These are phyloP conservation scores for Coprinopsis sp. DNA, from an alignment of 768 basidiomycete species.

Conservation along the genomic window DNA sequence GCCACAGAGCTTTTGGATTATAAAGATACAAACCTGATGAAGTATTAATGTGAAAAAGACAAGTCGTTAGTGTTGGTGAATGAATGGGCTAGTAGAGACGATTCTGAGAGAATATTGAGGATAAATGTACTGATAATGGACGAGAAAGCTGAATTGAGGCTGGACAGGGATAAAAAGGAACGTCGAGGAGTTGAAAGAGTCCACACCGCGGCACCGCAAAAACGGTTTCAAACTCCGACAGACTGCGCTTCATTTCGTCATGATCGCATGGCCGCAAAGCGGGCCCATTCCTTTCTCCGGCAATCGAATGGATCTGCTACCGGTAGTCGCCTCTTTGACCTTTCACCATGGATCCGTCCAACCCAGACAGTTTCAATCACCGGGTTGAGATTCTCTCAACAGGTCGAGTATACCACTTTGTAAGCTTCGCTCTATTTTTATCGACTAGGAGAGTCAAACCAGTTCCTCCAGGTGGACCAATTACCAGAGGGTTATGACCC, in stretches of 20 bases:
- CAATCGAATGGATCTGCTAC: conserved; percentile 1
- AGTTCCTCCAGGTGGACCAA: conserved; percentile 46
- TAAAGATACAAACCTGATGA: conserved; percentile 32
- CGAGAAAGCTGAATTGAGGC: no score
- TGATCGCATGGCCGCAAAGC: neutral
- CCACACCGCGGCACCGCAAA: no score
- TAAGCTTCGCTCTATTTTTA: conserved; percentile 21
- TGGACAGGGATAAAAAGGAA: no score
- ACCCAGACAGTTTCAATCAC: conserved; percentile 49
- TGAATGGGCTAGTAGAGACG: no score
- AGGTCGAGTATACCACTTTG: conserved; percentile 63
- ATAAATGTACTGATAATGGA: no score
- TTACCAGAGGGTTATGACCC: conserved; percentile 41
- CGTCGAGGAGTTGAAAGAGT: no score
- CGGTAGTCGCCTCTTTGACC: conserved; percentile 13
- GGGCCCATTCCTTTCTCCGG: neutral
- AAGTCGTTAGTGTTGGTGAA: no score
- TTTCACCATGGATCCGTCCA: conserved; percentile 35
- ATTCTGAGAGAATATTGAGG: no score
- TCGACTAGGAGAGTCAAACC: neutral
- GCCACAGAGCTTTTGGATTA: conserved; percentile 7
- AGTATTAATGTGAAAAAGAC: conserved; percentile 20
- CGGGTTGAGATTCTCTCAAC: conserved; percentile 48
- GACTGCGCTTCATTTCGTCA: neutral
- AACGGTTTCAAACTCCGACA: no score